Conservation (phyloP, 2,329 filamentous ascomycete species). For the Parafenestella ontariensis region DNA sequence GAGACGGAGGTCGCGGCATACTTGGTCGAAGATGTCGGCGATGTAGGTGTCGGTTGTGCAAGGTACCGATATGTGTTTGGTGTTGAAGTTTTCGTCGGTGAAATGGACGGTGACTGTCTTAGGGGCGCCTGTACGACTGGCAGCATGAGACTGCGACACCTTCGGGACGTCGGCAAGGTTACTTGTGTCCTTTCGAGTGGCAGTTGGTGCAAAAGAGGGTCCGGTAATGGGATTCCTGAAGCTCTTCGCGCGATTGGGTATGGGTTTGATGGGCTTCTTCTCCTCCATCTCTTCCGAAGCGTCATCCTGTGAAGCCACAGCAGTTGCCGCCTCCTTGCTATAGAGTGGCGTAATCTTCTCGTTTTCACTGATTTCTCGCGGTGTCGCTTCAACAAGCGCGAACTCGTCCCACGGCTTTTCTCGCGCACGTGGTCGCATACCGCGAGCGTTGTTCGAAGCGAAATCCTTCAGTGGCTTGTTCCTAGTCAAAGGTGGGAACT, state of each 20-base stretch:
- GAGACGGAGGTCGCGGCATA: conserved; percentile 77
- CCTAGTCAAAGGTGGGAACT: conserved; percentile 79
- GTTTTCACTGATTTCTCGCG: conserved; percentile 73
- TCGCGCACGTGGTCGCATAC: conserved; percentile 68
- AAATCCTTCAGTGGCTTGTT: conserved; percentile 79
- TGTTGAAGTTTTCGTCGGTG: conserved; percentile 72
- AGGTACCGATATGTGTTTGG: conserved; percentile 73
- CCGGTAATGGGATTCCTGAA: conserved; percentile 60
- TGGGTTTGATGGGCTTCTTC: conserved; percentile 31
- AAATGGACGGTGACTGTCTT: conserved; percentile 77
- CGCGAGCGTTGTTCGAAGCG: conserved; percentile 77
- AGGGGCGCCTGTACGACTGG: conserved; percentile 69
- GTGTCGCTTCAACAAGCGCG: conserved; percentile 75
- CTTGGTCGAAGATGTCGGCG: conserved; percentile 79
- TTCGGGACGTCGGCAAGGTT: conserved; percentile 54
- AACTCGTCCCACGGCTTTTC: conserved; percentile 85
- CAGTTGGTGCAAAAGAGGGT: conserved; percentile 56
- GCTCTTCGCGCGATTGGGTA: conserved; percentile 49
- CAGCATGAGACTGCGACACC: conserved; percentile 52
- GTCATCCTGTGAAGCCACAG: conserved; percentile 30
- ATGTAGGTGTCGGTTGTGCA: conserved; percentile 85
- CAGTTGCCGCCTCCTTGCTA: conserved; percentile 59
- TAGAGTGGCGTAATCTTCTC: conserved; percentile 72
- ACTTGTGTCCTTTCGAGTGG: conserved; percentile 55
- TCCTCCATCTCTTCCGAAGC: conserved; percentile 24